These are phyloP conservation scores for Aquilaria yunnanensis DNA, from an alignment of 345 rosid genomes.

Conservation along the genomic window DNA sequence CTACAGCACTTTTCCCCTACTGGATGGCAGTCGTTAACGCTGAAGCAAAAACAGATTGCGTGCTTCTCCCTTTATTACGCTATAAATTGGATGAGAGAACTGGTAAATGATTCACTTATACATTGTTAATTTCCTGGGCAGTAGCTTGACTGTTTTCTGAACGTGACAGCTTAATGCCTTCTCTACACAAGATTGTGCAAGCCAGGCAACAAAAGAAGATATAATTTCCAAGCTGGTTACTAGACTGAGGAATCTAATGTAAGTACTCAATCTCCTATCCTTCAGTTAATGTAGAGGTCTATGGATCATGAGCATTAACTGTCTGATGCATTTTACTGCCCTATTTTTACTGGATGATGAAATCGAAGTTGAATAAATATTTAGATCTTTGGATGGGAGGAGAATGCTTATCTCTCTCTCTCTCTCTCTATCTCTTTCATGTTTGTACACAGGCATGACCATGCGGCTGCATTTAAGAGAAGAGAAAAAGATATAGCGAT, in stretches of 20 bases:
- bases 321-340: not conserved
- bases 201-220: conserved; percentile 58
- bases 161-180: conserved; percentile 71
- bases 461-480: no score
- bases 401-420: no score
- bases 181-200: conserved; percentile 56
- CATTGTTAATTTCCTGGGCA: conserved; percentile 7
- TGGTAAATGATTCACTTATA: conserved; percentile 36
- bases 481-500: not conserved
- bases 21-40: conserved; percentile 51
- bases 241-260: conserved; percentile 76
- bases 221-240: conserved; percentile 54
- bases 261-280: conserved; percentile 23
- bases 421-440: no score
- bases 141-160: conserved; percentile 8
- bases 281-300: conserved; percentile 3
- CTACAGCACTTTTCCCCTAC: conserved; percentile 52
- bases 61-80: conserved; percentile 68
- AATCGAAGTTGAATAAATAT: not conserved
- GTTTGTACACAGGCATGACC: no score
- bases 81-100: conserved; percentile 75
- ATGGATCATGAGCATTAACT: not conserved
- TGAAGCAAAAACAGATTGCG: conserved; percentile 57
- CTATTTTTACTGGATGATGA: not conserved
- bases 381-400: no score